A percentile compares a stretch with the other conserved stretches of the same genome.
Conservation (phyloP, 2,329 filamentous ascomycete species). For the Aspergillus chevalieri region DNA sequence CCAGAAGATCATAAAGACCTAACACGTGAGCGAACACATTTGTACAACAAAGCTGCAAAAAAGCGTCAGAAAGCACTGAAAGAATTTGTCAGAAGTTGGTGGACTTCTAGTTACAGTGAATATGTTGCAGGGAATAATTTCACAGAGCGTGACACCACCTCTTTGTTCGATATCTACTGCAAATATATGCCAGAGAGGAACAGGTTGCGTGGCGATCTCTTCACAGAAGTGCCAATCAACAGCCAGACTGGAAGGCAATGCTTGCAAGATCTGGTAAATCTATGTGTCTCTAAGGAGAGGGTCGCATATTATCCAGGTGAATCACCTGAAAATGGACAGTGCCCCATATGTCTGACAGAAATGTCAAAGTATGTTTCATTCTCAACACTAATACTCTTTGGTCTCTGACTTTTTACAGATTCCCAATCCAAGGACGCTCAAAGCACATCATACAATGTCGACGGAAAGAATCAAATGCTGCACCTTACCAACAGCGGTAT, state of each 20-base stretch:
- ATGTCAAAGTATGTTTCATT: slow-evolving; percentile 1
- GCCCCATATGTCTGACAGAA: slow-evolving; percentile 5
- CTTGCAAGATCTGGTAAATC: slow-evolving; percentile 12
- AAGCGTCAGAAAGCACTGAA: not conserved
- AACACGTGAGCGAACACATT: not conserved
- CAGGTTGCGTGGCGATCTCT: not conserved
- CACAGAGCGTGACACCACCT: not conserved
- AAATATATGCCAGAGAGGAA: slow-evolving; percentile 1
- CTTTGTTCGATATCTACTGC: not conserved
- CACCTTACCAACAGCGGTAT: slow-evolving; percentile 6
- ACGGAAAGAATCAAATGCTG: slow-evolving; percentile 2
- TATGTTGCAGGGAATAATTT: slow-evolving; percentile 1
- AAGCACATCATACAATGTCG: not conserved
- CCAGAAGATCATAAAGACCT: not conserved
- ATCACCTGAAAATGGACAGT: not conserved
- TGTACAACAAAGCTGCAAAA: not conserved
- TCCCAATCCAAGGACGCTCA: not conserved
- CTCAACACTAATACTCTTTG: not conserved
- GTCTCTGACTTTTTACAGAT: not conserved
- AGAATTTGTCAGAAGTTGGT: not conserved
- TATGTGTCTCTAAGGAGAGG: slow-evolving; percentile 11
- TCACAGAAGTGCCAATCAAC: not conserved
- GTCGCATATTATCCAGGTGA: slow-evolving; percentile 10
- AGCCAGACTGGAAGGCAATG: slow-evolving; percentile 8
- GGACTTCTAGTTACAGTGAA: slow-evolving; percentile 1